phyloP scores from a whole-genome alignment of 2,329 filamentous ascomycete species.

The Alternaria sp. region DNA sequence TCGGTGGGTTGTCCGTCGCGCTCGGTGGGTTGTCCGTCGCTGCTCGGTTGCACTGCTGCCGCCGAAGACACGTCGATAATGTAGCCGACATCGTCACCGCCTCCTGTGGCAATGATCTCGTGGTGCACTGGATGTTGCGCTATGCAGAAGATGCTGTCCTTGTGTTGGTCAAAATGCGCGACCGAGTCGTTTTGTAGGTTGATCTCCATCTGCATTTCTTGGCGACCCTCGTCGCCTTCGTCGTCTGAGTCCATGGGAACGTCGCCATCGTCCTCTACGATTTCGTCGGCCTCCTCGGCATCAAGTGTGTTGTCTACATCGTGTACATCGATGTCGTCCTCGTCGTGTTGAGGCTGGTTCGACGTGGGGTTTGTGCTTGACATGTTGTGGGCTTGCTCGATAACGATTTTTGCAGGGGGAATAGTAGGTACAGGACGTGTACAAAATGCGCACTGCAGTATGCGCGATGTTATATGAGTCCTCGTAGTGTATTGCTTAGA shows the following conservation, averaged over 20 bases:
- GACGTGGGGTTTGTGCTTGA: constrained; percentile 32
- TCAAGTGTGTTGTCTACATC: constrained; percentile 77
- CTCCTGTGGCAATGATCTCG: constrained; percentile 85
- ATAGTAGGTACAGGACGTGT: not conserved
- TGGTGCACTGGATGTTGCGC: constrained; percentile 86
- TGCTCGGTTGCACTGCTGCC: constrained; percentile 68
- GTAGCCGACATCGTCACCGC: constrained; percentile 85
- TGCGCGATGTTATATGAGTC: constrained; percentile 20
- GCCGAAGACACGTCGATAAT: constrained; percentile 78
- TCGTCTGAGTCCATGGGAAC: constrained; percentile 83
- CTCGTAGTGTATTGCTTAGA: constrained; percentile 41
- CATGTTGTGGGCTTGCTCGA: constrained; percentile 21
- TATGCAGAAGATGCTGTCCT: constrained; percentile 92
- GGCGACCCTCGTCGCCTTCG: constrained; percentile 60
- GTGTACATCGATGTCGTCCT: constrained; percentile 57
- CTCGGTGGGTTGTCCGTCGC: constrained; percentile 64
- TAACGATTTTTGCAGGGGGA: not conserved
- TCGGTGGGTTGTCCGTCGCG: constrained; percentile 61
- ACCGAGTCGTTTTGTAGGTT: constrained; percentile 88
- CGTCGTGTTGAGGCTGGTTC: constrained; percentile 38
- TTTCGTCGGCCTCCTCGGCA: constrained; percentile 79
- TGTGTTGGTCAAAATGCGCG: constrained; percentile 90
- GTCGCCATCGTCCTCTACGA: constrained; percentile 72
- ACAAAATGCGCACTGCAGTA: not conserved
- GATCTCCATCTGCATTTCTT: constrained; percentile 71